Evolutionary conservation across 208 protist species (phyloP).

Genomic region (Plasmodiophora brassicae): DNA sequence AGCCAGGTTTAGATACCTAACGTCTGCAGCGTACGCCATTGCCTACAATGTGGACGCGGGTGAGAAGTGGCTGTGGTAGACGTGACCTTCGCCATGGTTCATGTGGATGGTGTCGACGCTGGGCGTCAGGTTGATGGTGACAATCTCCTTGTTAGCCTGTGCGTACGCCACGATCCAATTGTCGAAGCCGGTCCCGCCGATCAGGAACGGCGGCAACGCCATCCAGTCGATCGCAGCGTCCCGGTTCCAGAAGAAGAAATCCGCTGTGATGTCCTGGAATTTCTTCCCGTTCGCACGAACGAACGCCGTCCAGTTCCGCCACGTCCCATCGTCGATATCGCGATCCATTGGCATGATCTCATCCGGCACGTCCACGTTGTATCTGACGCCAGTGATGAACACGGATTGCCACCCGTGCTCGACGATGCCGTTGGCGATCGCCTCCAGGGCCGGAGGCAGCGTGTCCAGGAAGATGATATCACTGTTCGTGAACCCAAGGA

Average conservation of each 20-base stretch:
- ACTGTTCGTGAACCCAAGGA: slow-evolving; percentile 2
- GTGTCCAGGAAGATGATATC: slow-evolving; percentile 25
- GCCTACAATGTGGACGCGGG: not conserved
- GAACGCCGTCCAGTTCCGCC: not conserved
- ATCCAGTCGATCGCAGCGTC: not conserved
- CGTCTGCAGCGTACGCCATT: not conserved
- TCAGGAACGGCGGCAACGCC: not conserved
- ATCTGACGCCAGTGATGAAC: not conserved
- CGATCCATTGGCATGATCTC: slow-evolving; percentile 11
- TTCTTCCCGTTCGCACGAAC: not conserved
- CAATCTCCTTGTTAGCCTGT: not conserved
- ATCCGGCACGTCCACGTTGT: slow-evolving; percentile 13
- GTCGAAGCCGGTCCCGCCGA: slow-evolving; percentile 15
- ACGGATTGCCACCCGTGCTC: not conserved
- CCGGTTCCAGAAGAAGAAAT: slow-evolving; percentile 21
- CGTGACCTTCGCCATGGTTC: not conserved
- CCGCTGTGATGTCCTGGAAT: slow-evolving; percentile 8
- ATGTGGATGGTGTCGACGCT: slow-evolving; percentile 18
- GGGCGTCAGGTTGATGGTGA: not conserved
- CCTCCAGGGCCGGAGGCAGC: not conserved
- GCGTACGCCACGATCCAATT: slow-evolving; percentile 9
- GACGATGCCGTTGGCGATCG: not conserved
- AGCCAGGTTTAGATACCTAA: too few relatives aligned
- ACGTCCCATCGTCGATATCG: not conserved
- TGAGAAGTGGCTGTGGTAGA: slow-evolving; percentile 9